Evolutionary conservation across 1,284 basidiomycete species (phyloP).

Genomic region (Sphagnurus paluster): DNA sequence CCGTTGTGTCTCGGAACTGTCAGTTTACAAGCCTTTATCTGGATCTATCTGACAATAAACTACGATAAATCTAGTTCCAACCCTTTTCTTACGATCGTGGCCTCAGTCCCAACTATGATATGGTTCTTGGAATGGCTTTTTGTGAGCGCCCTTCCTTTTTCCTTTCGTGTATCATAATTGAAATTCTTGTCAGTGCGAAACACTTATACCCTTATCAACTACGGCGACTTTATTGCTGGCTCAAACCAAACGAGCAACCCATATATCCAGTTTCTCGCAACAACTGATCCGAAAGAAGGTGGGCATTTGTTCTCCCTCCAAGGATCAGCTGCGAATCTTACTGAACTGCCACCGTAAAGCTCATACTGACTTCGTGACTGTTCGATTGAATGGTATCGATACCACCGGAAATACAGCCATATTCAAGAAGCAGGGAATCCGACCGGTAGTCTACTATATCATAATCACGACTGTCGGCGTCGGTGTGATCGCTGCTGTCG

Average conservation of each 20-base stretch:
- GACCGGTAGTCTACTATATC: conserved; percentile 19
- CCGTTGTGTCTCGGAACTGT: conserved; percentile 50
- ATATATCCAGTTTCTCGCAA: conserved; percentile 61
- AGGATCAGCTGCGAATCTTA: conserved; percentile 23
- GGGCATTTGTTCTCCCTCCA: background rate
- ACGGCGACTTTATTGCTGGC: conserved; percentile 54
- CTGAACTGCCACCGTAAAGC: conserved; percentile 25
- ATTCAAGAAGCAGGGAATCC: conserved; percentile 12
- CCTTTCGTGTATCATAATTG: background rate
- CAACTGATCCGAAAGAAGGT: conserved; percentile 44
- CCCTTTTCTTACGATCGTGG: conserved; percentile 41
- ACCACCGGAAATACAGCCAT: conserved; percentile 30
- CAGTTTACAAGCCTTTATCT: conserved; percentile 19
- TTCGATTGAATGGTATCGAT: conserved; percentile 51
- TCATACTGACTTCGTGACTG: conserved; percentile 51
- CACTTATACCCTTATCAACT: conserved; percentile 59
- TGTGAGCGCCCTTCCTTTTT: conserved; percentile 35
- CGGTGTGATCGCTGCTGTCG: conserved; percentile 11
- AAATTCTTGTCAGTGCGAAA: conserved; percentile 44
- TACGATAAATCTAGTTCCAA: conserved; percentile 43
- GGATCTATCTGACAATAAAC: conserved; percentile 1
- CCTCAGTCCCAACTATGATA: conserved; percentile 37
- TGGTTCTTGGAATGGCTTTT: conserved; percentile 58
- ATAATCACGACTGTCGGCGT: conserved; percentile 15
- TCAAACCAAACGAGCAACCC: conserved; percentile 40